A percentile compares a stretch with the other conserved stretches of the same genome.
These are phyloP conservation scores for Litsea cubeba DNA, from an alignment of 164 flowering plant genomes.

Conservation along the genomic window DNA sequence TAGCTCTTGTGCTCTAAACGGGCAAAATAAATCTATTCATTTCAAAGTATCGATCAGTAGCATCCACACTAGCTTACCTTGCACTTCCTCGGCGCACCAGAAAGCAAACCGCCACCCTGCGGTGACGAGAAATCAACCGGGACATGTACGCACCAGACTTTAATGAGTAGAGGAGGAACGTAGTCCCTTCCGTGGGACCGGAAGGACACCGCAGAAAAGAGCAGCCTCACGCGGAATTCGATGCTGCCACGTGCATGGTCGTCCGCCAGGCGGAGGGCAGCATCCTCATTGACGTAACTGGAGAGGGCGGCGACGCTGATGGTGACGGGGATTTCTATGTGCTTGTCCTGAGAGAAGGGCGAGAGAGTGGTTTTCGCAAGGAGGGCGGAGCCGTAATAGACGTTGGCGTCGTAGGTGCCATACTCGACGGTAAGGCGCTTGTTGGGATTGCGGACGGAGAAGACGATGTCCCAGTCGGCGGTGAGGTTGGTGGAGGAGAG, in stretches of 20 bases:
- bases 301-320: conserved; percentile 30
- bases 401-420: conserved; percentile 16
- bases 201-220: conserved; percentile 35
- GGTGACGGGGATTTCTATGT: conserved; percentile 23
- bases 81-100: conserved; percentile 13
- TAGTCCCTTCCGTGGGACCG: neutral
- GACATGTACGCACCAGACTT: conserved; percentile 36
- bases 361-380: conserved; percentile 33
- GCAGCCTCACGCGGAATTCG: conserved; percentile 31
- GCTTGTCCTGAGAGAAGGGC: conserved; percentile 49
- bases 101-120: conserved; percentile 26
- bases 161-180: no score
- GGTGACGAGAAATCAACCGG: conserved; percentile 24
- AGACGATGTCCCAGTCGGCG: conserved; percentile 29
- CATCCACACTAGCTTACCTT: neutral
- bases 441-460: conserved; percentile 57
- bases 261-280: conserved; percentile 14
- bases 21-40: no score
- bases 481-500: conserved; percentile 24
- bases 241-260: conserved; percentile 37
- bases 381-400: conserved; percentile 12
- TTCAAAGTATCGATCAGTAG: no score
- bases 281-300: conserved; percentile 22
- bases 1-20: no score
- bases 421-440: conserved; percentile 42